Evolutionary conservation across 1,284 basidiomycete species (phyloP).

Genomic region (Melampsora americana): DNA sequence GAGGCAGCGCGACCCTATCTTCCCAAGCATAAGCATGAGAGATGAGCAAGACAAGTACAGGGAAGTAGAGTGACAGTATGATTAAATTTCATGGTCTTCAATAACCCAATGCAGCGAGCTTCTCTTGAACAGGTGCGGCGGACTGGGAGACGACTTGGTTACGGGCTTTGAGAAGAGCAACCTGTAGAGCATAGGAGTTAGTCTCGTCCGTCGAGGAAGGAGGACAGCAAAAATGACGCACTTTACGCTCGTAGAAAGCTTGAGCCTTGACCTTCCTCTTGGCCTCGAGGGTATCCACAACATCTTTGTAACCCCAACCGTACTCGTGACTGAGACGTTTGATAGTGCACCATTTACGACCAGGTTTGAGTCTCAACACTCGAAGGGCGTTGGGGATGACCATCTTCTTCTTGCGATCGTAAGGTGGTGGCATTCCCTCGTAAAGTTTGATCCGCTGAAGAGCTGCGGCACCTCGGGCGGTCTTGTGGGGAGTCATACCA

Average conservation of each 20-base stretch:
- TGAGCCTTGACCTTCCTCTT: conserved; percentile 99
- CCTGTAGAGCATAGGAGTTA: conserved; percentile 57
- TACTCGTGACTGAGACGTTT: conserved; percentile 98
- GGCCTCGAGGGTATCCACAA: conserved; percentile 99
- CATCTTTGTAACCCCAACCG: conserved; percentile 99
- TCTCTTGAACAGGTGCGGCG: conserved; percentile 72
- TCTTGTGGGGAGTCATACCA: conserved; percentile 97
- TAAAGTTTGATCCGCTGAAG: conserved; percentile 96
- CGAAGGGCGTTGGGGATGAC: conserved; percentile 96
- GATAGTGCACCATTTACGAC: conserved; percentile 98
- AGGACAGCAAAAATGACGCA: conserved; percentile 56
- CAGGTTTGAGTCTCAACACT: conserved; percentile 97
- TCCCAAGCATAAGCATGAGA: conserved; percentile 3
- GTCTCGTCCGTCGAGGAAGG: conserved; percentile 41
- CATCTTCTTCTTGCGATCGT: conserved; percentile 99
- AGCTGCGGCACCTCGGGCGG: conserved; percentile 89
- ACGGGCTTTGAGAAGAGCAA: conserved; percentile 83
- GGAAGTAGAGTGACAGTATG: conserved; percentile 11
- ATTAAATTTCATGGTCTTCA: conserved; percentile 57
- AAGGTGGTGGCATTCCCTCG: conserved; percentile 97
- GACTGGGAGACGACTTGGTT: conserved; percentile 70
- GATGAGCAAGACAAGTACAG: conserved; percentile 4
- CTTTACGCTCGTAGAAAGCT: conserved; percentile 99
- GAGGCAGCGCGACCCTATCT: neutral
- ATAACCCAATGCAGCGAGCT: conserved; percentile 80